Conservation (phyloP, 495 filamentous ascomycete genomes). For the Cenococcum geophilum region DNA sequence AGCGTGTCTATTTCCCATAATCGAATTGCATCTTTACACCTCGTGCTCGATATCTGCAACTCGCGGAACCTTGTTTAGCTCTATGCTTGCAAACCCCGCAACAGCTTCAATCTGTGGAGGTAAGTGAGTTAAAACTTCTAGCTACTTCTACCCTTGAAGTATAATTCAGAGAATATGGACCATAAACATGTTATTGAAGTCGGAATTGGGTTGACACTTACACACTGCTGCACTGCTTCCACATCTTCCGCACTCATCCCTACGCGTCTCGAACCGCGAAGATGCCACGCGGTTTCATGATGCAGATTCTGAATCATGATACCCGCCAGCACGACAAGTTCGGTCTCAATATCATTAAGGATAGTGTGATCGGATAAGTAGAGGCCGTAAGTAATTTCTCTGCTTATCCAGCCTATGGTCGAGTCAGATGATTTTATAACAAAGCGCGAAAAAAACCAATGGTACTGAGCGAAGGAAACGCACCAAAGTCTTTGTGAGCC, state of each 20-base stretch:
- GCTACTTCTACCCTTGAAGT: too few relatives aligned
- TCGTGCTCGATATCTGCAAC: conserved; percentile 39
- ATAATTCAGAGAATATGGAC: too few relatives aligned
- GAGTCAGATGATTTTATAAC: conserved; percentile 1
- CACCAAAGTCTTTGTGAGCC: conserved; percentile 36
- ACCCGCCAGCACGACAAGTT: conserved; percentile 34
- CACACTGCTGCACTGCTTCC: conserved; percentile 37
- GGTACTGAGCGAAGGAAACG: not conserved
- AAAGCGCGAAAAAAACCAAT: not conserved
- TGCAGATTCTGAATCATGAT: conserved; percentile 39
- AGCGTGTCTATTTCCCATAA: not conserved
- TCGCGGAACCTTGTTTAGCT: conserved; percentile 31
- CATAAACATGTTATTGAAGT: not conserved
- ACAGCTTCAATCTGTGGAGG: conserved; percentile 32
- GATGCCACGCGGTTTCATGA: conserved; percentile 35
- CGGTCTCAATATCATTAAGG: conserved; percentile 36
- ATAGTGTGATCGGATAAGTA: conserved; percentile 38
- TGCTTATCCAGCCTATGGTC: conserved; percentile 32
- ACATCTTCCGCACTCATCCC: conserved; percentile 35
- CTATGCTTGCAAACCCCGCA: conserved; percentile 30
- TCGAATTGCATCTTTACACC: conserved; percentile 10
- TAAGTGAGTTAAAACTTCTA: conserved; percentile 1
- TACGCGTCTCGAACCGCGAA: conserved; percentile 33
- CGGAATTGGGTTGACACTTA: conserved; percentile 14
- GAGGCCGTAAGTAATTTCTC: conserved; percentile 38